phyloP scores from a whole-genome alignment of 306 rosid species.

The Urtica urens region DNA sequence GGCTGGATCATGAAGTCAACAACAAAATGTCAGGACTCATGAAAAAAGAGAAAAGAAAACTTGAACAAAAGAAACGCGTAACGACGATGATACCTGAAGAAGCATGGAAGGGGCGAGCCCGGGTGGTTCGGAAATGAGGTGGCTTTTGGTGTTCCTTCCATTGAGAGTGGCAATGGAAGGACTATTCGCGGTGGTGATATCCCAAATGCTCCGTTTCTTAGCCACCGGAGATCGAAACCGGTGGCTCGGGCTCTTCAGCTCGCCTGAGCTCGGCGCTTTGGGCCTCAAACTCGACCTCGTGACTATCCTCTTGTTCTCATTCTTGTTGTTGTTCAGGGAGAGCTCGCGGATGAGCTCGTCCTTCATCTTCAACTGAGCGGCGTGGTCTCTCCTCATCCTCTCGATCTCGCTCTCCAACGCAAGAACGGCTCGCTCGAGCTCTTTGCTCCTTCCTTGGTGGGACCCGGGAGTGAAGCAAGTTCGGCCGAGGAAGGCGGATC shows the following conservation, averaged over 20 bases:
- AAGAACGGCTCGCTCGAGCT: conserved; percentile 51
- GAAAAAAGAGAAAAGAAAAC: not conserved
- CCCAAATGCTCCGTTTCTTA: conserved; percentile 93
- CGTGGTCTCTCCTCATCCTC: conserved; percentile 59
- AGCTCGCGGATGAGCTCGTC: conserved; percentile 59
- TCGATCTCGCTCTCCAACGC: conserved; percentile 65
- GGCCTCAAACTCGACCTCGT: conserved; percentile 45
- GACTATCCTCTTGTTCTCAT: conserved; percentile 33
- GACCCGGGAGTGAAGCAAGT: conserved; percentile 75
- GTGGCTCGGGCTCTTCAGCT: conserved; percentile 58
- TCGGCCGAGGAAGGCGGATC: conserved; percentile 55
- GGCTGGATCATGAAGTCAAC: conserved; percentile 49
- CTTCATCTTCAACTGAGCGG: conserved; percentile 56
- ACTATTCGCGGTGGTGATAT: conserved; percentile 71
- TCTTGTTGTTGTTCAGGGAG: conserved; percentile 35
- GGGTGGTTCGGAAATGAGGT: conserved; percentile 56
- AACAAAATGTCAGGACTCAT: not conserved
- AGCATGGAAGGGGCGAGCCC: conserved; percentile 79
- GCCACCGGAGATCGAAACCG: conserved; percentile 77
- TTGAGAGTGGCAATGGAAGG: conserved; percentile 62
- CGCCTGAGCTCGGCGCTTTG: conserved; percentile 56
- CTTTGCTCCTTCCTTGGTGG: conserved; percentile 39
- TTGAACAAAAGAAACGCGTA: not conserved
- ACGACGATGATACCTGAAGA: conserved; percentile 63
- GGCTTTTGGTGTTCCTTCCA: conserved; percentile 87